phyloP scores from a whole-genome alignment of 2,329 filamentous ascomycete species.

The Hymenoscyphus occultus region DNA sequence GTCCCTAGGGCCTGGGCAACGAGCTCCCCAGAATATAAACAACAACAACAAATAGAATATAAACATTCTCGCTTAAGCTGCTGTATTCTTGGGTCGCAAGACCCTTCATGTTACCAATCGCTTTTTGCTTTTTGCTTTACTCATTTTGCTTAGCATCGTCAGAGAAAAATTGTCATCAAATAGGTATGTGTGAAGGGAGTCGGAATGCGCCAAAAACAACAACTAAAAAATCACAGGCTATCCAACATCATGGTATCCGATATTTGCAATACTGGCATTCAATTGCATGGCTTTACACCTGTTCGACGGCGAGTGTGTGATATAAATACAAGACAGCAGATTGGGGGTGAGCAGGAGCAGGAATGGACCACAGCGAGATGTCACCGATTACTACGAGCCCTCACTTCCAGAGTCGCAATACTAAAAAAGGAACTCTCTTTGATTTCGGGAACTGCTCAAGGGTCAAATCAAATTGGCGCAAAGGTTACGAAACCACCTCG shows the following conservation, averaged over 20 bases:
- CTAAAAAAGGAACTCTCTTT: constrained; percentile 37
- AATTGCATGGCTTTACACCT: constrained; percentile 30
- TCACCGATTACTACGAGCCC: constrained; percentile 43
- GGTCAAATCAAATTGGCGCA: not conserved
- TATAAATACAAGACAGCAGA: constrained; percentile 22
- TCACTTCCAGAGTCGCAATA: constrained; percentile 43
- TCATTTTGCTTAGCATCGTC: constrained; percentile 5
- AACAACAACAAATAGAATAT: constrained; percentile 4
- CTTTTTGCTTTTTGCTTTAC: constrained; percentile 8
- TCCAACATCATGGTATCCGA: constrained; percentile 17
- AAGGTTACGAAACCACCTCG: not conserved
- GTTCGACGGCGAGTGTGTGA: constrained; percentile 29
- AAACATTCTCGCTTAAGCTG: constrained; percentile 2
- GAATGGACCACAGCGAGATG: constrained; percentile 44
- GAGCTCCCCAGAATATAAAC: not conserved
- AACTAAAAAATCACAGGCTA: constrained; percentile 10
- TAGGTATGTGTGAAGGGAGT: not conserved
- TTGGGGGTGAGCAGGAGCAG: constrained; percentile 22
- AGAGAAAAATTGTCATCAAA: constrained; percentile 14
- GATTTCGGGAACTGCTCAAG: constrained; percentile 14
- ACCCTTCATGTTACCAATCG: not conserved
- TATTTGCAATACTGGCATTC: constrained; percentile 7
- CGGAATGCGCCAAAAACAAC: not conserved
- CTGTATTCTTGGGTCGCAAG: constrained; percentile 2
- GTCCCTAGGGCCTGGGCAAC: not conserved